Evolutionary conservation across 768 basidiomycete genomes (phyloP), one percentile per base, ranked within the genome.

Genomic region (Lactifluus pinguis): DNA sequence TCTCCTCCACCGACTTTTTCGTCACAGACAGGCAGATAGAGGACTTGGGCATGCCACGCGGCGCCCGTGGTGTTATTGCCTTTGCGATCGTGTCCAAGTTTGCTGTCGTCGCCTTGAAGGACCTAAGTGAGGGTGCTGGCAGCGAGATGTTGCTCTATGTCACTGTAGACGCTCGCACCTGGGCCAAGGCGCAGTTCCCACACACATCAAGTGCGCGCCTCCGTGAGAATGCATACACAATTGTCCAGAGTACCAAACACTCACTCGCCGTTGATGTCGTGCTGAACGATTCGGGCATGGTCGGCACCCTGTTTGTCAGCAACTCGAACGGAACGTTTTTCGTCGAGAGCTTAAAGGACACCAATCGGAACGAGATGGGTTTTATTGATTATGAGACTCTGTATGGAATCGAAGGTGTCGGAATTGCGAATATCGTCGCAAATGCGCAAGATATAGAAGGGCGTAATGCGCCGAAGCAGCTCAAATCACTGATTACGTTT

Each of bases 291-390:
- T 72, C 75, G 52, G 75, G 75, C 57, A 72, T 76, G 10, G 82
- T 95, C 47, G 97, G 97, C 2, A 98, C 95, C 2, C 76, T 99
- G 14, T 99, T 98, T 76, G 87, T 95, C 57, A 90, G 87, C 74
- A 97, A 98, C 72, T 92, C 89, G 41, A 95, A 98, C 67, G 97
- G 97, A 4, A 97, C 94, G 14, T 95, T 84, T 73, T 99, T 98
- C 71, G 88, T 93, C 10, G 82, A 95, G 73, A 88, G 89, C 67
- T 77, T 99, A 60, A 83, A 86, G 73, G 86, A 95, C 69, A 98
- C 97, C 5, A 98, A 98, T 71, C 78, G 97, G 51, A 95, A 98
- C 71, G 77, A 80, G 49, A 73, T 78, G 61, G 97, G 95, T 10
- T 97, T 84, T 61, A 95, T 98, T 39, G 97, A 98, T 71, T 98